These are phyloP conservation scores for Coemansia sp. DNA, from an alignment of 192 early-diverging fungal species.

Conservation along the genomic window DNA sequence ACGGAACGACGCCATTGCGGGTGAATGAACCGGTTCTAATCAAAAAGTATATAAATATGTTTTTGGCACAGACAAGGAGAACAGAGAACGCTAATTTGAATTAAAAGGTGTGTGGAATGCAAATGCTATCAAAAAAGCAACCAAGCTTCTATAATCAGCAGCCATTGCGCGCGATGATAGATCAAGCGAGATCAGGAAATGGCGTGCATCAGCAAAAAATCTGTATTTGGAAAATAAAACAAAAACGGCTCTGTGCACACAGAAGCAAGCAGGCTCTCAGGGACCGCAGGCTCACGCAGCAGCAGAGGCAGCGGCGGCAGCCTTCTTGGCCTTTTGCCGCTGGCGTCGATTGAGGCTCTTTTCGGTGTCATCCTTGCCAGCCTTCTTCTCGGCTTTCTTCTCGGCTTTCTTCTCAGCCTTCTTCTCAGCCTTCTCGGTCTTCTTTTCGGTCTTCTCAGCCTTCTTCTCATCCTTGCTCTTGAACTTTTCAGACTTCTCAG, in stretches of 20 bases:
- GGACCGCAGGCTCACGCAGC: too few species aligned
- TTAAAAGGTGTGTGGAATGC: not conserved
- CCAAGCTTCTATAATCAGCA: too few species aligned
- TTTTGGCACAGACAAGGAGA: not conserved
- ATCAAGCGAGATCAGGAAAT: too few species aligned
- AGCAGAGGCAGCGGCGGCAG: not conserved
- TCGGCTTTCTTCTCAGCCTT: not conserved
- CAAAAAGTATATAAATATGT: too few species aligned
- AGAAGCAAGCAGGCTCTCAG: too few species aligned
- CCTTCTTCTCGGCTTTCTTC: not conserved
- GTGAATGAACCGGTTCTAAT: too few species aligned
- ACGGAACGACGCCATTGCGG: constrained; percentile 37
- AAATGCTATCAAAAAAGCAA: not conserved
- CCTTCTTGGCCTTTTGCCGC: constrained; percentile 40
- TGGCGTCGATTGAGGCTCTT: constrained; percentile 34
- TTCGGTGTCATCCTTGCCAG: constrained; percentile 1
- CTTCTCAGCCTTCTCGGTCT: constrained; percentile 8
- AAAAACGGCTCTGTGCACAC: not conserved
- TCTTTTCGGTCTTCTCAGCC: constrained; percentile 17
- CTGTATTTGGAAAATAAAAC: too few species aligned
- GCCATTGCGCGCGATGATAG: too few species aligned
- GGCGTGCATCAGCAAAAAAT: too few species aligned
- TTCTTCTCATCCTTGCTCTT: constrained; percentile 1
- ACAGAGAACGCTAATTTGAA: not conserved
- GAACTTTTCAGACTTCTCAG: constrained; percentile 20